A percentile compares a stretch with the other conserved stretches of the same genome.
These are phyloP conservation scores for Coemansia sp. DNA, from an alignment of 192 early-diverging fungal species.

Conservation along the genomic window DNA sequence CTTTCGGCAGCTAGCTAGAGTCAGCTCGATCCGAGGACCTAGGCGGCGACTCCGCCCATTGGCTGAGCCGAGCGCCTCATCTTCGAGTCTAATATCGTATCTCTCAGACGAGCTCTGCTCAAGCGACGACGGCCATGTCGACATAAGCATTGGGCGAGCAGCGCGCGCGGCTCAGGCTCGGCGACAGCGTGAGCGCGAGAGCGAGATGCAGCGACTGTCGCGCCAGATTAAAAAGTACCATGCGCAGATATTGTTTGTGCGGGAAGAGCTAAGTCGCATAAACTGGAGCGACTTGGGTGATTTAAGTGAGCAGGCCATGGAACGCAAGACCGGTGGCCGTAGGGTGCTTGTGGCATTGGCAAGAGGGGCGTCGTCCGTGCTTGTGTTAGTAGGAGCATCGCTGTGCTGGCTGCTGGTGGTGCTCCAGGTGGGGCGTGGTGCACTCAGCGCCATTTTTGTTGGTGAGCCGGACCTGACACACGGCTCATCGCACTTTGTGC, in stretches of 20 bases:
- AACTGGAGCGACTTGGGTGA: conserved; percentile 27
- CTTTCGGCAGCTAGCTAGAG: background rate
- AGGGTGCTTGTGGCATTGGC: conserved; percentile 2
- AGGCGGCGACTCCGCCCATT: background rate
- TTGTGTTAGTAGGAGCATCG: conserved; percentile 19
- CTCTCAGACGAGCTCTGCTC: conserved; percentile 20
- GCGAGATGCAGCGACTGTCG: conserved; percentile 42
- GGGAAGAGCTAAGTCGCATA: conserved; percentile 30
- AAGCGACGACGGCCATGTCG: conserved; percentile 21
- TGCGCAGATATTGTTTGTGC: conserved; percentile 35
- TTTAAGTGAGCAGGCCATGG: background rate
- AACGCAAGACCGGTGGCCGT: background rate
- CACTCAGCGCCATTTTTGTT: conserved; percentile 49
- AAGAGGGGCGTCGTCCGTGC: conserved; percentile 14
- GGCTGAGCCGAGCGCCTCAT: conserved; percentile 7
- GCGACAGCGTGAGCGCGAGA: conserved; percentile 30
- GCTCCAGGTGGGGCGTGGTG: conserved; percentile 43
- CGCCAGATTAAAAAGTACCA: conserved; percentile 43
- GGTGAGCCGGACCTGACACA: conserved; percentile 47
- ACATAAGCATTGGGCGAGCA: conserved; percentile 1
- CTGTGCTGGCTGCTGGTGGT: conserved; percentile 52
- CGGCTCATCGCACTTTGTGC: conserved; percentile 43
- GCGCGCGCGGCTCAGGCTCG: conserved; percentile 7
- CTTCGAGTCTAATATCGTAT: conserved; percentile 19
- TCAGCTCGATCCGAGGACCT: background rate